These are phyloP conservation scores for Sporormia fimetaria DNA, from an alignment of 495 filamentous ascomycete genomes.

Conservation along the genomic window DNA sequence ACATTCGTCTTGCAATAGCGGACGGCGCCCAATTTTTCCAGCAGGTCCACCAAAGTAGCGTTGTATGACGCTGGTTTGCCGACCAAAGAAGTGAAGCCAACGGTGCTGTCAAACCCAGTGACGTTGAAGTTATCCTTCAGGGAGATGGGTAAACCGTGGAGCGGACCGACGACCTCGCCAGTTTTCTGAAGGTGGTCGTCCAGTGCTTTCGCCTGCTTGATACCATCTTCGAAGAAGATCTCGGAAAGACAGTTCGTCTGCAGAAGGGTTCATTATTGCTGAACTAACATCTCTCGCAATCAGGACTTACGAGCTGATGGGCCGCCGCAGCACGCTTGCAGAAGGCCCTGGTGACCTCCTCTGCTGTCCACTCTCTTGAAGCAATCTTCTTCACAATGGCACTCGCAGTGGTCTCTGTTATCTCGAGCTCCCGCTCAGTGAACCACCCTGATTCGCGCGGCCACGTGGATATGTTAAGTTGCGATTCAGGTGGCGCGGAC, in stretches of 20 bases:
- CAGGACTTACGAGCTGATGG: constrained; percentile 26
- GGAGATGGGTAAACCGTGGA: constrained; percentile 26
- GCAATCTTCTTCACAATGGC: constrained; percentile 20
- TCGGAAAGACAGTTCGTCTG: constrained; percentile 33
- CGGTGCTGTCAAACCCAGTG: constrained; percentile 23
- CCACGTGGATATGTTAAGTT: constrained; percentile 35
- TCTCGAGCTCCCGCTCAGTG: constrained; percentile 20
- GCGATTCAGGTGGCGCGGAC: constrained; percentile 29
- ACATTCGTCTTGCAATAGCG: constrained; percentile 38
- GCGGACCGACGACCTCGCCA: constrained; percentile 20
- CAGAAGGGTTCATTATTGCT: background rate
- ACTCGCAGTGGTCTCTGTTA: constrained; percentile 19
- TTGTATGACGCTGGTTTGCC: constrained; percentile 39
- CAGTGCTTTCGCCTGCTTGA: constrained; percentile 17
- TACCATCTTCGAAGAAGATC: constrained; percentile 33
- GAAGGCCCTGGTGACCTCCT: constrained; percentile 25
- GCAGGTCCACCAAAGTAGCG: constrained; percentile 18
- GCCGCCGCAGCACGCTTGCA: constrained; percentile 26
- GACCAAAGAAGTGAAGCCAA: constrained; percentile 26
- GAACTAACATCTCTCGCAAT: constrained; percentile 4
- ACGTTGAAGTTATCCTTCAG: constrained; percentile 29
- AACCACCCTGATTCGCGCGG: constrained; percentile 34
- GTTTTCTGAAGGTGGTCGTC: constrained; percentile 27
- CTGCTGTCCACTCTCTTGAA: constrained; percentile 12
- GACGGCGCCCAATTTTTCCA: constrained; percentile 18